Conservation (phyloP, 2,329 filamentous ascomycete genomes). For the Periconia digitata region DNA sequence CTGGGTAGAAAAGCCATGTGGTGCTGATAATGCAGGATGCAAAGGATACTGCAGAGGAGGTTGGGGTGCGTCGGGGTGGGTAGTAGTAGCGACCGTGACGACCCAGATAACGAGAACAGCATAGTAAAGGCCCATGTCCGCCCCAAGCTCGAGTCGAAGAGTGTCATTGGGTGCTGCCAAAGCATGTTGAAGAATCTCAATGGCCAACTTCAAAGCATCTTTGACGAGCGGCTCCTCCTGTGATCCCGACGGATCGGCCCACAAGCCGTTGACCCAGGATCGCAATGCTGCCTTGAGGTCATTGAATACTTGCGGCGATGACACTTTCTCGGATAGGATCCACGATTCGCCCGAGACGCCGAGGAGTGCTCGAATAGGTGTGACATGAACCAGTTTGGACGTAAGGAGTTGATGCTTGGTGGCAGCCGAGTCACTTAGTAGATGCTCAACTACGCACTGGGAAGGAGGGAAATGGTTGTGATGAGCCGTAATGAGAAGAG, state of each 20-base stretch:
- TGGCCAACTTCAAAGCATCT: constrained; percentile 29
- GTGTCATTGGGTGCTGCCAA: constrained; percentile 19
- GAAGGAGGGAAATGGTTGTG: constrained; percentile 26
- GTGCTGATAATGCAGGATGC: constrained; percentile 18
- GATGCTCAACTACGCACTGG: constrained; percentile 22
- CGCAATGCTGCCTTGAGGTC: constrained; percentile 33
- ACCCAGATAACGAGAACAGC: constrained; percentile 41
- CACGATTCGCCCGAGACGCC: constrained; percentile 50
- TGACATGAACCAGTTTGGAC: constrained; percentile 40
- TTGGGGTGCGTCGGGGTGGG: constrained; percentile 16
- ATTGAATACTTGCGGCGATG: constrained; percentile 34
- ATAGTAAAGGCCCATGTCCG: constrained; percentile 39
- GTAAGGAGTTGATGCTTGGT: constrained; percentile 37
- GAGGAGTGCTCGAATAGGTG: constrained; percentile 46
- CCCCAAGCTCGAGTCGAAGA: constrained; percentile 26
- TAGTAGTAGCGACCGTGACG: constrained; percentile 29
- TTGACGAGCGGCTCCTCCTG: constrained; percentile 16
- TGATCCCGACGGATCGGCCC: constrained; percentile 13
- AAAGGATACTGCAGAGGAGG: constrained; percentile 14
- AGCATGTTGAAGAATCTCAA: constrained; percentile 29
- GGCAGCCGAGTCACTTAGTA: constrained; percentile 24
- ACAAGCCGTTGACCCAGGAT: constrained; percentile 40
- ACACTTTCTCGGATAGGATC: constrained; percentile 48
- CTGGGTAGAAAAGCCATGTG: constrained; percentile 5
- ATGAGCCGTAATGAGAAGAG: constrained; percentile 39